These are phyloP conservation scores for Fusarium pininemorale DNA, from an alignment of 2,329 filamentous ascomycete species.

Conservation along the genomic window DNA sequence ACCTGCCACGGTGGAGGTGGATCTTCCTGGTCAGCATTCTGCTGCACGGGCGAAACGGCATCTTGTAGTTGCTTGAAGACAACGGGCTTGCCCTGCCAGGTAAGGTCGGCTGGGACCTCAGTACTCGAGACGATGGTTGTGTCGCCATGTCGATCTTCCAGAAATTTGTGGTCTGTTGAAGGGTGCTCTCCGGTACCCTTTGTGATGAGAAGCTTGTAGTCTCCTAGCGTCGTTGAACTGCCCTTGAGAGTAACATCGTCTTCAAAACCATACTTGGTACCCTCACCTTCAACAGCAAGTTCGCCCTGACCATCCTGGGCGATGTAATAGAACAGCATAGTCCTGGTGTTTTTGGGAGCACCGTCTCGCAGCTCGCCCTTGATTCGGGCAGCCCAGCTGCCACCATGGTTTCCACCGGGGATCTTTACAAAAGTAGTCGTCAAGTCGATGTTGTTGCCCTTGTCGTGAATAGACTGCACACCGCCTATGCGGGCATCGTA, in stretches of 20 bases:
- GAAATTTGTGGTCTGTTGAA: conserved; percentile 71
- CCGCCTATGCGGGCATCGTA: conserved; percentile 92
- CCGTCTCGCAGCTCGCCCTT: conserved; percentile 81
- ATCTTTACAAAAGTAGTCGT: conserved; percentile 95
- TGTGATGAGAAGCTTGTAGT: conserved; percentile 82
- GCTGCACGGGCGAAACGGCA: conserved; percentile 59
- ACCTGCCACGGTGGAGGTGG: conserved; percentile 87
- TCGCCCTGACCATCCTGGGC: conserved; percentile 78
- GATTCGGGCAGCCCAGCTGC: conserved; percentile 91
- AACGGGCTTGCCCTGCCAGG: conserved; percentile 86
- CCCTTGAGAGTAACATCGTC: conserved; percentile 76
- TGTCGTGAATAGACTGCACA: conserved; percentile 89
- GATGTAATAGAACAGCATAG: conserved; percentile 83
- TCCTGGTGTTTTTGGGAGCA: conserved; percentile 73
- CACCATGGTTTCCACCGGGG: conserved; percentile 83
- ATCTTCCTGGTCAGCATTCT: conserved; percentile 64
- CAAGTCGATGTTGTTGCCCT: conserved; percentile 86
- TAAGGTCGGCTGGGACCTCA: conserved; percentile 69
- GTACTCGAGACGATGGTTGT: conserved; percentile 79
- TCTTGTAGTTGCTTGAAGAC: conserved; percentile 64
- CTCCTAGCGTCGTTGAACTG: conserved; percentile 74
- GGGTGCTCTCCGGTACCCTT: conserved; percentile 71
- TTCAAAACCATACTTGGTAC: conserved; percentile 61
- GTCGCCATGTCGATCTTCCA: conserved; percentile 75
- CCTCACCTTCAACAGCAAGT: conserved; percentile 66